These are phyloP conservation scores for Melastoma malabathricum DNA, from an alignment of 345 rosid species.

Conservation along the genomic window DNA sequence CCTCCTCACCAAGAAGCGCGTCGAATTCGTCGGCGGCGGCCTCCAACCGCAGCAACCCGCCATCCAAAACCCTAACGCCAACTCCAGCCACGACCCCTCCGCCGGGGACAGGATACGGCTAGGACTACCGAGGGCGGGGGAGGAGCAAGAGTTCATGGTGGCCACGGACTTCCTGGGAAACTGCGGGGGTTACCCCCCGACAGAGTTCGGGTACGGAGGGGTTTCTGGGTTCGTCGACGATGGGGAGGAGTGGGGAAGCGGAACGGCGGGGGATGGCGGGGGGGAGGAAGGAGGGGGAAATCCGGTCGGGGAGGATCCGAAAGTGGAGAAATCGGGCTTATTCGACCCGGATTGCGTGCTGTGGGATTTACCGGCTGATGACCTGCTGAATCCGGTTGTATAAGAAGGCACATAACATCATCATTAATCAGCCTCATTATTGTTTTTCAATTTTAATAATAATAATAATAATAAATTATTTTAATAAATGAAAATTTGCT, in stretches of 20 bases:
- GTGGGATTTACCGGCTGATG: slow-evolving; percentile 79
- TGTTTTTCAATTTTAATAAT: too few relatives aligned
- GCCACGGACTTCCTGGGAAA: slow-evolving; percentile 24
- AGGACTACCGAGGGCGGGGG: slow-evolving; percentile 43
- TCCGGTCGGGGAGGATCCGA: slow-evolving; percentile 24
- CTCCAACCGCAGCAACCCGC: slow-evolving; percentile 29
- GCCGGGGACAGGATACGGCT: slow-evolving; percentile 51
- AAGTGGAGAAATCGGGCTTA: slow-evolving; percentile 34
- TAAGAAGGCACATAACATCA: slow-evolving; percentile 10
- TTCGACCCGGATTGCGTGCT: slow-evolving; percentile 63
- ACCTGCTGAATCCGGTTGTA: slow-evolving; percentile 51
- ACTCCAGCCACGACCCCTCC: slow-evolving; percentile 21
- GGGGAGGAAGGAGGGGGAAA: slow-evolving; percentile 24
- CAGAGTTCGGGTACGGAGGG: slow-evolving; percentile 34
- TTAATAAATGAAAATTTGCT: too few relatives aligned
- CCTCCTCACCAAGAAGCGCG: slow-evolving; percentile 82
- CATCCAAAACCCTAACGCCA: slow-evolving; percentile 18
- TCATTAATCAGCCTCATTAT: too few relatives aligned
- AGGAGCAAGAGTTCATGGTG: slow-evolving; percentile 20
- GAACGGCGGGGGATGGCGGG: slow-evolving; percentile 17
- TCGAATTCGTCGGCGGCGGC: slow-evolving; percentile 30
- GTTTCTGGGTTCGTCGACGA: slow-evolving; percentile 26
- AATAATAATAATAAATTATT: too few relatives aligned
- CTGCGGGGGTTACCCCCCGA: slow-evolving; percentile 19
- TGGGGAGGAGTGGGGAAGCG: slow-evolving; percentile 37